Conservation (phyloP, 768 basidiomycete species). For the Mycena kentingensis region DNA sequence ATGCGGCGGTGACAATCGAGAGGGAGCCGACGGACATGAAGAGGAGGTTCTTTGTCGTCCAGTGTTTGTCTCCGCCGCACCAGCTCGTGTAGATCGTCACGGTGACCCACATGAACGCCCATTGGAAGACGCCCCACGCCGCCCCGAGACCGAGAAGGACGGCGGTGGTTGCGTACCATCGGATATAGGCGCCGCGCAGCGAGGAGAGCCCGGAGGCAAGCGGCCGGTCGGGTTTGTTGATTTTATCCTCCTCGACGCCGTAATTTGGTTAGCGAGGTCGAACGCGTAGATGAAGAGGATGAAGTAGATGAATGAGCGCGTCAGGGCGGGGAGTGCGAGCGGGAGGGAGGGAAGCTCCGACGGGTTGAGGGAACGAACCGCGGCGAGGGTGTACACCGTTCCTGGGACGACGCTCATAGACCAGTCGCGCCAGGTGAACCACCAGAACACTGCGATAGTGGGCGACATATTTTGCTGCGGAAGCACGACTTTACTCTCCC, state of each 20-base stretch:
- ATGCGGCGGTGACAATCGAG: constrained; percentile 2
- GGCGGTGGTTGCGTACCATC: constrained; percentile 2
- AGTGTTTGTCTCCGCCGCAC: constrained; percentile 12
- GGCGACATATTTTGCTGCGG: too few species aligned
- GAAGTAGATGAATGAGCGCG: constrained; percentile 7
- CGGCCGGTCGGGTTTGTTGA: constrained; percentile 18
- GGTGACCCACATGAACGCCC: constrained; percentile 4
- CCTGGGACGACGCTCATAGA: constrained; percentile 10
- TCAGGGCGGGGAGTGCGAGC: neutral
- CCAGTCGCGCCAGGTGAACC: constrained; percentile 14
- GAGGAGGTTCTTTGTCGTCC: constrained; percentile 13
- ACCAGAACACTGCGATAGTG: constrained; percentile 15
- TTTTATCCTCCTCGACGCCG: constrained; percentile 10
- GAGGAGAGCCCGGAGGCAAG: constrained; percentile 7
- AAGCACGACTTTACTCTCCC: too few species aligned
- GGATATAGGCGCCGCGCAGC: constrained; percentile 7
- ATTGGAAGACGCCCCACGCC: constrained; percentile 10
- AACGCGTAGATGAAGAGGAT: constrained; percentile 13
- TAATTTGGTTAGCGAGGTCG: constrained; percentile 13
- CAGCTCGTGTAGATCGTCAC: constrained; percentile 12
- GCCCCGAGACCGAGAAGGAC: neutral
- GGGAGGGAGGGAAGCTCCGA: neutral
- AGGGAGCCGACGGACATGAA: constrained; percentile 12
- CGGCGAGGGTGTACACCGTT: constrained; percentile 7
- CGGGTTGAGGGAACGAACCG: constrained; percentile 1